A percentile compares a stretch with the other conserved stretches of the same genome.
phyloP scores from a whole-genome alignment of 352 stramenopile genomes.

The Nothophytophthora sp. region DNA sequence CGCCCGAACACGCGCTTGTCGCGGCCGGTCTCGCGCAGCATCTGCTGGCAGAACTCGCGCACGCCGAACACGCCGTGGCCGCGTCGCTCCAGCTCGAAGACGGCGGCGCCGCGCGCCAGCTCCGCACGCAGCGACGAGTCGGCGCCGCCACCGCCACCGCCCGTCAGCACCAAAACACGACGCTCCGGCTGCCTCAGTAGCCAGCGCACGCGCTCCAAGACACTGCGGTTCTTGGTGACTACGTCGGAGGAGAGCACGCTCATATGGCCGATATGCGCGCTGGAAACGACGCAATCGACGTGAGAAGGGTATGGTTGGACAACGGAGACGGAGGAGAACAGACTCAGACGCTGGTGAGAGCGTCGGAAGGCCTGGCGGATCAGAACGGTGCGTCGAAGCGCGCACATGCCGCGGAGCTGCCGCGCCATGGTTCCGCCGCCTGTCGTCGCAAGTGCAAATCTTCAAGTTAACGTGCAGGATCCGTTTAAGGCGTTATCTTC shows the following conservation, averaged over 20 bases:
- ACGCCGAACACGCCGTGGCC: constrained; percentile 60
- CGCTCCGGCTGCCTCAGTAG: constrained; percentile 27
- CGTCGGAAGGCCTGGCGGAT: neutral
- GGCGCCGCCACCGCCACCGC: constrained; percentile 16
- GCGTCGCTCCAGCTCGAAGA: constrained; percentile 69
- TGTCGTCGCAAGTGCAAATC: too few species aligned
- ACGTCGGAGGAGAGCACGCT: constrained; percentile 21
- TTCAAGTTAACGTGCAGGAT: too few species aligned
- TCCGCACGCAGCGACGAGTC: constrained; percentile 24
- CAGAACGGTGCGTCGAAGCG: constrained; percentile 7
- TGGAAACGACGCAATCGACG: constrained; percentile 4
- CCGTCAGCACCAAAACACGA: constrained; percentile 45
- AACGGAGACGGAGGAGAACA: constrained; percentile 20
- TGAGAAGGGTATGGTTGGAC: constrained; percentile 3
- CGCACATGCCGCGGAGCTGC: constrained; percentile 15
- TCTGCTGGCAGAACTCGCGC: constrained; percentile 65
- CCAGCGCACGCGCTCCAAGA: constrained; percentile 31
- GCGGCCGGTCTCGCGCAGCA: constrained; percentile 60
- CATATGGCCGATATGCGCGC: constrained; percentile 27
- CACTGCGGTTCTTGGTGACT: constrained; percentile 25
- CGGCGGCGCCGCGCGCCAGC: constrained; percentile 33
- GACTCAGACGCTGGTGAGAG: neutral
- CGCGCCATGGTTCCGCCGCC: too few species aligned
- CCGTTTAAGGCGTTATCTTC: too few species aligned
- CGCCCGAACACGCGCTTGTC: constrained; percentile 52